Percentiles rank a stretch among this genome's conserved stretches.
Evolutionary conservation across 306 rosid species (phyloP).

Genomic region (Castanea sativa): DNA sequence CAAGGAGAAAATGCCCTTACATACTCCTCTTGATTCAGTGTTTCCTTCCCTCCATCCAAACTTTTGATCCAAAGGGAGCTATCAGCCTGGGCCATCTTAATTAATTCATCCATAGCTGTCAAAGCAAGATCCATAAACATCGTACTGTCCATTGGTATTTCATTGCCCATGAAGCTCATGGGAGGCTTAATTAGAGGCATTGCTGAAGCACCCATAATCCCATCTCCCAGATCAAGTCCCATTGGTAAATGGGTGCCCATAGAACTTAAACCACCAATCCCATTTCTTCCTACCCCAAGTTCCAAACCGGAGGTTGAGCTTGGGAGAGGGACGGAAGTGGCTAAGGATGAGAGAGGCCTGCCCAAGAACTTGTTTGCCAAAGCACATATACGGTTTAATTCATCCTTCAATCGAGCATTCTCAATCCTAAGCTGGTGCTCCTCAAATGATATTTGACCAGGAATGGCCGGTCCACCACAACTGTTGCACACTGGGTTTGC

Average conservation of each 20-base stretch:
- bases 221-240: constrained; percentile 67
- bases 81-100: constrained; percentile 62
- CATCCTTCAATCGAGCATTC: constrained; percentile 77
- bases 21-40: constrained; percentile 68
- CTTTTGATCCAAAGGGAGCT: constrained; percentile 67
- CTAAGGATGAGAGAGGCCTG: constrained; percentile 51
- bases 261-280: constrained; percentile 40
- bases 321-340: constrained; percentile 28
- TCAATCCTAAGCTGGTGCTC: constrained; percentile 79
- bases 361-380: constrained; percentile 69
- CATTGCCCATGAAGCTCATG: constrained; percentile 43
- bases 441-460: constrained; percentile 68
- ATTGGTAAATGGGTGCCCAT: constrained; percentile 36
- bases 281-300: constrained; percentile 67
- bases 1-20: constrained; percentile 43
- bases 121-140: constrained; percentile 53
- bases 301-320: constrained; percentile 48
- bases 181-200: constrained; percentile 34
- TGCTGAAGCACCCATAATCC: constrained; percentile 28
- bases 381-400: constrained; percentile 52
- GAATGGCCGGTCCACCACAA: constrained; percentile 88
- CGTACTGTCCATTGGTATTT: constrained; percentile 39
- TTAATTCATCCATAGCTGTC: constrained; percentile 76
- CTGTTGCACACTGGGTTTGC: constrained; percentile 60
- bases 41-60: constrained; percentile 48